Conservation (phyloP, 192 early-diverging fungal genomes). For the Rhizophagus sp. region DNA sequence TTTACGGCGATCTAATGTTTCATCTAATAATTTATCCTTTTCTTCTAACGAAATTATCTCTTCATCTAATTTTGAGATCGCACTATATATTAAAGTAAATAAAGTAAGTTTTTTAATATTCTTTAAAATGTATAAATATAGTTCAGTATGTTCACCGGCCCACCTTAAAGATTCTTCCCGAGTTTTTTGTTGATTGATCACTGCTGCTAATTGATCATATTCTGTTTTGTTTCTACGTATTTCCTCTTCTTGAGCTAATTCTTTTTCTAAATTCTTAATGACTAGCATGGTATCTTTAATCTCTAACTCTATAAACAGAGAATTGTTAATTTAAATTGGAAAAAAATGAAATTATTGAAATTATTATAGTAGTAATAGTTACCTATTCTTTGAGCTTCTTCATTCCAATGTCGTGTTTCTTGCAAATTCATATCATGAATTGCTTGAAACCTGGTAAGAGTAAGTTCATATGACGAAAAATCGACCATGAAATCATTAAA, state of each 20-base stretch:
- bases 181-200: slow-evolving; percentile 4
- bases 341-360: neutral
- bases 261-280: slow-evolving; percentile 7
- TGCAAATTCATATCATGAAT: slow-evolving; percentile 24
- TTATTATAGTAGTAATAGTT: neutral
- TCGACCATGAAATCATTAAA: slow-evolving; percentile 25
- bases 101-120: neutral
- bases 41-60: slow-evolving; percentile 7
- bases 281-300: slow-evolving; percentile 2
- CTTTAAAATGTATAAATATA: neutral
- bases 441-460: slow-evolving; percentile 4
- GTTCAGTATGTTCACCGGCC: too few species aligned
- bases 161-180: slow-evolving; percentile 14
- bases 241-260: slow-evolving; percentile 12
- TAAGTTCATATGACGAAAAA: slow-evolving; percentile 15
- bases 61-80: slow-evolving; percentile 15
- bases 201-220: slow-evolving; percentile 16
- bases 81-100: neutral
- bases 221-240: slow-evolving; percentile 15
- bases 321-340: neutral
- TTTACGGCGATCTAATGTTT: neutral
- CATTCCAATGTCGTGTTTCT: slow-evolving; percentile 14
- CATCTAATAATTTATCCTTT: slow-evolving; percentile 11
- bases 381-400: slow-evolving; percentile 20
- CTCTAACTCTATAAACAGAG: neutral